These are phyloP conservation scores for Metschnikowia borealis DNA, from an alignment of 805 yeast species.

Conservation along the genomic window DNA sequence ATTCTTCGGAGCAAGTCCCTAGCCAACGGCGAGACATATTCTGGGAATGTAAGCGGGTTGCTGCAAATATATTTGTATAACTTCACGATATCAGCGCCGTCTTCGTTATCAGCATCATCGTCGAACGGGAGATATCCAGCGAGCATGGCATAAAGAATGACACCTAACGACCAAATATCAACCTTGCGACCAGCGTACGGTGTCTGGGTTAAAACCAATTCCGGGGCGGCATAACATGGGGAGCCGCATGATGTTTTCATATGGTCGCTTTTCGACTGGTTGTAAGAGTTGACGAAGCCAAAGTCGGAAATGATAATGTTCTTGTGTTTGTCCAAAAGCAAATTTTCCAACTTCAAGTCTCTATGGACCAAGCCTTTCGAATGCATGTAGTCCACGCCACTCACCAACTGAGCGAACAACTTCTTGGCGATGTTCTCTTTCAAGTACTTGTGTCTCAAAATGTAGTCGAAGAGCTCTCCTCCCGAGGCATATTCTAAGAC, in stretches of 20 bases:
- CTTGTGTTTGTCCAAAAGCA: conserved; percentile 77
- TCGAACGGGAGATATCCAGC: conserved; percentile 97
- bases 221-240: conserved; percentile 99
- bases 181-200: conserved; percentile 92
- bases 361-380: conserved; percentile 76
- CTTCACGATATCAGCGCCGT: conserved; percentile 88
- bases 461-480: conserved; percentile 93
- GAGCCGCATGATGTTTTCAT: conserved; percentile 97
- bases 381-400: conserved; percentile 90
- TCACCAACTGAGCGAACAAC: conserved; percentile 85
- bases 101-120: conserved; percentile 95
- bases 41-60: conserved; percentile 93
- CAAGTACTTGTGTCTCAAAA: conserved; percentile 76
- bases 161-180: conserved; percentile 97
- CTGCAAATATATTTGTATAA: conserved; percentile 87
- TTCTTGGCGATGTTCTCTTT: conserved; percentile 85
- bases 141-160: conserved; percentile 91
- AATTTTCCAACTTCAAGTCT: conserved; percentile 71
- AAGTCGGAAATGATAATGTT: conserved; percentile 86
- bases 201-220: conserved; percentile 78
- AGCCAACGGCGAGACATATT: conserved; percentile 83
- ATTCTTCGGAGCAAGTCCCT: conserved; percentile 85
- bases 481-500: conserved; percentile 96
- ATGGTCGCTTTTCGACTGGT: conserved; percentile 53
- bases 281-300: conserved; percentile 90